These are phyloP conservation scores for Magnusiomyces paraingens DNA, from an alignment of 1,139 yeast species.

Conservation along the genomic window DNA sequence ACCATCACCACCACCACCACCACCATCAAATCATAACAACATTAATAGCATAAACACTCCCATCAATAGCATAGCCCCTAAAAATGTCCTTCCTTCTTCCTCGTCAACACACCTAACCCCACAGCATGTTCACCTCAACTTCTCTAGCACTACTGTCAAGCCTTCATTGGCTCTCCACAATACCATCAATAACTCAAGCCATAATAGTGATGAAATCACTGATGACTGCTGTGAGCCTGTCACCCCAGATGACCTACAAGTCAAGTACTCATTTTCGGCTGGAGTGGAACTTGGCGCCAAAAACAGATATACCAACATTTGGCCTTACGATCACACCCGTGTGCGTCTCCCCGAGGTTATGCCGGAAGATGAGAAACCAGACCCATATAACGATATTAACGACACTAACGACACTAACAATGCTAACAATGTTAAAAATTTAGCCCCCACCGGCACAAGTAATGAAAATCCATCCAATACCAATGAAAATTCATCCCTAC, in stretches of 20 bases:
- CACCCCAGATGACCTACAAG: slow-evolving; percentile 15
- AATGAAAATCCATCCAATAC: not conserved
- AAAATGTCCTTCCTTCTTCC: not conserved
- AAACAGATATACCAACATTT: slow-evolving; percentile 73
- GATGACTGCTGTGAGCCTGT: slow-evolving; percentile 14
- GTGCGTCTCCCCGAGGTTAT: slow-evolving; percentile 42
- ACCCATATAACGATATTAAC: not conserved
- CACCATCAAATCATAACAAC: not conserved
- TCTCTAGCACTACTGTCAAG: not conserved
- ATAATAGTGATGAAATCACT: not conserved
- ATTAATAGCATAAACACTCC: not conserved
- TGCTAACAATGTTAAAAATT: not conserved
- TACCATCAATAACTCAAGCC: too few species aligned
- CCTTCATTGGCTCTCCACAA: not conserved
- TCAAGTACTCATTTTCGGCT: slow-evolving; percentile 46
- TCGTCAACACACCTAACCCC: not conserved
- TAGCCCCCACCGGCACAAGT: not conserved
- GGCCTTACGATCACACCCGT: slow-evolving; percentile 76
- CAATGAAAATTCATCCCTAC: not conserved
- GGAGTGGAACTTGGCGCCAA: slow-evolving; percentile 69
- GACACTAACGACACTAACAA: not conserved
- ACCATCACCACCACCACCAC: not conserved
- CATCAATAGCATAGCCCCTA: not conserved
- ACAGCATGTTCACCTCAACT: not conserved
- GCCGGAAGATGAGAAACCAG: slow-evolving; percentile 24